Conservation (phyloP, 768 basidiomycete species). For the Lentinula edodes region DNA sequence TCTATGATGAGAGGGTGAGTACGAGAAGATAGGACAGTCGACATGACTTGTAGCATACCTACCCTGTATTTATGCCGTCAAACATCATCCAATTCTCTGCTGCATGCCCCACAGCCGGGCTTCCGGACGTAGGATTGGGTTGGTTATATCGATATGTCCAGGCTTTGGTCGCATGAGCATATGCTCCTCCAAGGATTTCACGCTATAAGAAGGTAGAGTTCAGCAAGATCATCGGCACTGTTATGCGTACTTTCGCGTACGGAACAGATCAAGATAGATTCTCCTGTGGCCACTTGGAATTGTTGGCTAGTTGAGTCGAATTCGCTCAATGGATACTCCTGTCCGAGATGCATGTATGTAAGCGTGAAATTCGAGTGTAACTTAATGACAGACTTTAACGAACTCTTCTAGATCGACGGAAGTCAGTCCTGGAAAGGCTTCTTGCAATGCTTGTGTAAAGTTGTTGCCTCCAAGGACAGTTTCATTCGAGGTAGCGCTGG, state of each 20-base stretch:
- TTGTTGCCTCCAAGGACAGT: slow-evolving; percentile 39
- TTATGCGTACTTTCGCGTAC: slow-evolving; percentile 27
- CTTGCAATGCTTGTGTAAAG: slow-evolving; percentile 29
- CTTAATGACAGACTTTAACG: slow-evolving; percentile 18
- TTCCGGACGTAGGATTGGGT: slow-evolving; percentile 36
- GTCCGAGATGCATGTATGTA: neutral
- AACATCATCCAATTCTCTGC: slow-evolving; percentile 72
- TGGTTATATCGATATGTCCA: slow-evolving; percentile 63
- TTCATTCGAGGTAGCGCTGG: slow-evolving; percentile 54
- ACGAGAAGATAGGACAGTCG: slow-evolving; percentile 5
- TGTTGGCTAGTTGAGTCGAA: slow-evolving; percentile 38
- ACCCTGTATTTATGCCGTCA: slow-evolving; percentile 57
- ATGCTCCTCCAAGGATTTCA: slow-evolving; percentile 39
- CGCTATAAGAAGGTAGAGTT: slow-evolving; percentile 22
- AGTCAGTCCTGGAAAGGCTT: slow-evolving; percentile 41
- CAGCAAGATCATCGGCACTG: neutral
- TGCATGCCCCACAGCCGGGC: slow-evolving; percentile 37
- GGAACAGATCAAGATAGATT: slow-evolving; percentile 45
- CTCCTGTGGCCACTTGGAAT: slow-evolving; percentile 42
- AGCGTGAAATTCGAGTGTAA: neutral
- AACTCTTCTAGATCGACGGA: slow-evolving; percentile 32
- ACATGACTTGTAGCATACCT: neutral
- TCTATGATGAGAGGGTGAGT: slow-evolving; percentile 19
- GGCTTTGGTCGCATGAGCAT: slow-evolving; percentile 26
- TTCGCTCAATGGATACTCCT: slow-evolving; percentile 37